Percentiles rank a stretch among this genome's conserved stretches.
phyloP scores from a whole-genome alignment of 2,329 filamentous ascomycete species.

The Colletotrichum lini region DNA sequence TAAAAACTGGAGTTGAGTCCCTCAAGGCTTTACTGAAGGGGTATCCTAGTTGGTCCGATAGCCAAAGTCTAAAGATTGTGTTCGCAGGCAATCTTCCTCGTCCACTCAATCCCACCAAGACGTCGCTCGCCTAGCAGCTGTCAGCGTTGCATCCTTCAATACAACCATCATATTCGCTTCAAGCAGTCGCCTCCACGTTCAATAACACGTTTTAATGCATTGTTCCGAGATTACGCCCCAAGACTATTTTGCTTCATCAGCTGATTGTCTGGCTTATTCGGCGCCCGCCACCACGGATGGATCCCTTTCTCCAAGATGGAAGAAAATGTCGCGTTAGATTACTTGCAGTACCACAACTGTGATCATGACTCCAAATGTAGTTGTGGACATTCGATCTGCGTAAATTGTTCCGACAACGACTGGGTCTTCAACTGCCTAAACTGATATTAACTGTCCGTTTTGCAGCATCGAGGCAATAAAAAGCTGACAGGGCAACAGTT shows the following conservation, averaged over 20 bases:
- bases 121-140: slow-evolving; percentile 19
- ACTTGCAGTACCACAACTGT: no score
- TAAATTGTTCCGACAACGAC: no score
- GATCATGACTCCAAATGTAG: no score
- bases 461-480: no score
- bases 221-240: background rate
- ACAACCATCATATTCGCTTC: slow-evolving; percentile 11
- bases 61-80: slow-evolving; percentile 17
- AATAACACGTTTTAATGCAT: background rate
- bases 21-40: background rate
- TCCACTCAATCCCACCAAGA: slow-evolving; percentile 21
- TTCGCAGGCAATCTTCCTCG: slow-evolving; percentile 3
- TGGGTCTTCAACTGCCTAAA: no score
- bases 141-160: background rate
- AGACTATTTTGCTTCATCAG: background rate
- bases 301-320: no score
- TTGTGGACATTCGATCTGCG: no score
- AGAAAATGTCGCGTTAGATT: accelerated
- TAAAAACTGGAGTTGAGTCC: background rate
- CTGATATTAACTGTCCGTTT: no score
- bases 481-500: no score
- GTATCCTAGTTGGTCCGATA: background rate
- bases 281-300: background rate
- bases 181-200: background rate
- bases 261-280: background rate